A percentile compares a stretch with the other conserved stretches of the same genome.
Evolutionary conservation across 2,329 filamentous ascomycete genomes (phyloP).

Genomic region (Paracorniculantispora psalliotae): DNA sequence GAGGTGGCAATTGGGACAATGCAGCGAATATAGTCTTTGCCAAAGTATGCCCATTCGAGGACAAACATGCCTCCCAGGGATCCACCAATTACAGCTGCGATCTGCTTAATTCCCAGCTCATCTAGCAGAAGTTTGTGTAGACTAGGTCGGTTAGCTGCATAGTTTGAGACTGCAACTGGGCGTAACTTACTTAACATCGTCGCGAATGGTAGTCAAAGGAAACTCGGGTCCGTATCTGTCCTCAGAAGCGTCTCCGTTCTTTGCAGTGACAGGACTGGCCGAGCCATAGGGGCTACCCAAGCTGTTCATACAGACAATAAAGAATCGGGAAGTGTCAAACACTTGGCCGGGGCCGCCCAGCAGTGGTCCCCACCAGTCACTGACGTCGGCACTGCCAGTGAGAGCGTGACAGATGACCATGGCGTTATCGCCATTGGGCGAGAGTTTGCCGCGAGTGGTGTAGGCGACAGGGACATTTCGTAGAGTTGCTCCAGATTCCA

Average conservation of each 20-base stretch:
- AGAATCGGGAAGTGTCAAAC: conserved; percentile 79
- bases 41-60: conserved; percentile 88
- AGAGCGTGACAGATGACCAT: conserved; percentile 80
- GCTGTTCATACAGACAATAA: conserved; percentile 81
- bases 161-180: not conserved
- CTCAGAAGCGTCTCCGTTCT: conserved; percentile 69
- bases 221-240: conserved; percentile 92
- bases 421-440: conserved; percentile 56
- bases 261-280: conserved; percentile 83
- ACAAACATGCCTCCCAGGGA: conserved; percentile 88
- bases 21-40: conserved; percentile 74
- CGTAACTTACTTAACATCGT: conserved; percentile 78
- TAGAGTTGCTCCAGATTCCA: conserved; percentile 85
- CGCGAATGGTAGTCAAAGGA: conserved; percentile 87
- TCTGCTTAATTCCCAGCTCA: conserved; percentile 71
- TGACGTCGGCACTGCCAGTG: conserved; percentile 78
- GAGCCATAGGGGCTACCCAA: conserved; percentile 81
- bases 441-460: conserved; percentile 59
- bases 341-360: conserved; percentile 72
- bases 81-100: conserved; percentile 75
- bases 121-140: conserved; percentile 77
- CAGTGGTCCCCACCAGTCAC: conserved; percentile 84
- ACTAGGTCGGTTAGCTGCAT: conserved; percentile 35
- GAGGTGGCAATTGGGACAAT: conserved; percentile 84
- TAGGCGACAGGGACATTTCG: conserved; percentile 69